phyloP scores from a whole-genome alignment of 2,329 filamentous ascomycete species.

The Fusarium xylarioides region DNA sequence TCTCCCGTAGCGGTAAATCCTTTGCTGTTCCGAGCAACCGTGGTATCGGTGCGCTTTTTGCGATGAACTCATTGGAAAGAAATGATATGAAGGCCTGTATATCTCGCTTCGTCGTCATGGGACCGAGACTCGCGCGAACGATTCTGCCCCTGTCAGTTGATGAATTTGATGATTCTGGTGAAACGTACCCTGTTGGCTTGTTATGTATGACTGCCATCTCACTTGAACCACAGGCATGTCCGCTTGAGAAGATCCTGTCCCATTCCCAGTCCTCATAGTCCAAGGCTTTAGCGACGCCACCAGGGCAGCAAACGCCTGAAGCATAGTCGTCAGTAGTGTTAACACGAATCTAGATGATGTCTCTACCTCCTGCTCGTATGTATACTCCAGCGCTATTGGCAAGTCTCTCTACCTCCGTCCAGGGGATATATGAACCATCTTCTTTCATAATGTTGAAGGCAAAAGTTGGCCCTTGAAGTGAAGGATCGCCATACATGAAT shows the following conservation, averaged over 20 bases:
- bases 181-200: conserved; percentile 60
- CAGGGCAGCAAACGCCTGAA: conserved; percentile 58
- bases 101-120: conserved; percentile 67
- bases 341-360: neutral
- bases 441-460: conserved; percentile 69
- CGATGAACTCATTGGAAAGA: conserved; percentile 43
- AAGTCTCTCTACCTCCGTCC: conserved; percentile 65
- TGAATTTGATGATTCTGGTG: neutral
- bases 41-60: neutral
- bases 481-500: conserved; percentile 58
- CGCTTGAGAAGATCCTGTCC: conserved; percentile 62
- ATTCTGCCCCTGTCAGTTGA: conserved; percentile 53
- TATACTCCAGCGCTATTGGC: conserved; percentile 66
- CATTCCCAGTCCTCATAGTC: conserved; percentile 64
- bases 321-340: neutral
- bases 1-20: conserved; percentile 26
- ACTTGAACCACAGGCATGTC: conserved; percentile 65
- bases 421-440: conserved; percentile 63
- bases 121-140: conserved; percentile 68
- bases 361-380: conserved; percentile 62
- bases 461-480: conserved; percentile 67
- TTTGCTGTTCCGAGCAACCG: conserved; percentile 19
- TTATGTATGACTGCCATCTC: conserved; percentile 63
- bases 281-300: conserved; percentile 57
- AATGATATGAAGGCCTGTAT: conserved; percentile 61